phyloP scores from a whole-genome alignment of 2,329 filamentous ascomycete species.

The Rhynchosporium secalis region DNA sequence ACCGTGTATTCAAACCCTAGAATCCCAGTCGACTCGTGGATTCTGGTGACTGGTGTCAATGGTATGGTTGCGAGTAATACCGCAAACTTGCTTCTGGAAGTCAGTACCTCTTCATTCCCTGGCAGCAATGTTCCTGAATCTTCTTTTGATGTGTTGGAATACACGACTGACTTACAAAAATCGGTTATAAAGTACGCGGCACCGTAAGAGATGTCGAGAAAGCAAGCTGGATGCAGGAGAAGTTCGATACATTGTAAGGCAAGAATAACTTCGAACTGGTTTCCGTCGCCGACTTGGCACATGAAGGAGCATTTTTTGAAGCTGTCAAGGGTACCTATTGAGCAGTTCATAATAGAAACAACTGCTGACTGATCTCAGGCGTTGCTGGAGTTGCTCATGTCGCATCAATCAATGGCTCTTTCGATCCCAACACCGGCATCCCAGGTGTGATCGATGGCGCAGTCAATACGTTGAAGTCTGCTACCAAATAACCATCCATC shows the following conservation, averaged over 20 bases:
- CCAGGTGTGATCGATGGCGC: conserved; percentile 39
- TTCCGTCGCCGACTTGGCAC: conserved; percentile 40
- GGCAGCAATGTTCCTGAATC: background rate
- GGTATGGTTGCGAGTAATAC: conserved; percentile 46
- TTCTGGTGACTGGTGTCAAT: conserved; percentile 47
- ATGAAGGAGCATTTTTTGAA: conserved; percentile 31
- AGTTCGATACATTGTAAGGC: conserved; percentile 41
- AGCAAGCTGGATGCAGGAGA: conserved; percentile 38
- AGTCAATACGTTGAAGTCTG: conserved; percentile 40
- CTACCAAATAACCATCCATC: conserved; percentile 40
- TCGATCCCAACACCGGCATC: conserved; percentile 46
- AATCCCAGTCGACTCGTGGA: conserved; percentile 23
- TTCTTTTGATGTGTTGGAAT: background rate
- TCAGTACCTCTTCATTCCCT: background rate
- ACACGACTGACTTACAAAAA: background rate
- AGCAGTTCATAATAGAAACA: background rate
- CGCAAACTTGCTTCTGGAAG: conserved; percentile 42
- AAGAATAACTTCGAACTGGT: conserved; percentile 41
- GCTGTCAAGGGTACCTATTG: conserved; percentile 28
- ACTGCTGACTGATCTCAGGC: conserved; percentile 16
- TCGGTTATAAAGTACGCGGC: conserved; percentile 48
- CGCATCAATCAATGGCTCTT: conserved; percentile 41
- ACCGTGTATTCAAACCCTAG: conserved; percentile 14
- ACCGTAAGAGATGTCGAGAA: conserved; percentile 43
- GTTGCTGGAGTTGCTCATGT: conserved; percentile 43